Conservation (phyloP, 1,284 basidiomycete species). For the Puccinia horiana region DNA sequence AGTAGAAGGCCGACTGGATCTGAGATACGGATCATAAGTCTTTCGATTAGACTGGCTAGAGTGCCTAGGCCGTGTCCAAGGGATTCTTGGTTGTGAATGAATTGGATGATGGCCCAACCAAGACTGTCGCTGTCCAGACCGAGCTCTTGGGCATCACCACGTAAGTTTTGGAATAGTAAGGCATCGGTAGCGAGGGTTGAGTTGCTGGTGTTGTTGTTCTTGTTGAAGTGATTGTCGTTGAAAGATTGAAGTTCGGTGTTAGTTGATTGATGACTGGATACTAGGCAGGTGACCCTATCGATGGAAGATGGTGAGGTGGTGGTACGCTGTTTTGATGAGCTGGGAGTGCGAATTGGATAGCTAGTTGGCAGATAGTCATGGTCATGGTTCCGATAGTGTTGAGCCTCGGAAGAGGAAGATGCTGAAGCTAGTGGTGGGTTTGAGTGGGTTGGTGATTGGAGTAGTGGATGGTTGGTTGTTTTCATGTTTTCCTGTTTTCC, state of each 20-base stretch:
- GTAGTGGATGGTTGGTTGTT: not conserved
- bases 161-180: conserved; percentile 40
- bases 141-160: conserved; percentile 30
- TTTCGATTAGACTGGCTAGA: not conserved
- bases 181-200: conserved; percentile 32
- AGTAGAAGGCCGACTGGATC: not conserved
- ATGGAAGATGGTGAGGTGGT: not conserved
- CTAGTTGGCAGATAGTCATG: too few species aligned
- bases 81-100: not conserved
- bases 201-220: not conserved
- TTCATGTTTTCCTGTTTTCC: not conserved
- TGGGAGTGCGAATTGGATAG: too few species aligned
- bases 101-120: conserved; percentile 37
- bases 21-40: not conserved
- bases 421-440: not conserved
- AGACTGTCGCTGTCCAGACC: conserved; percentile 28
- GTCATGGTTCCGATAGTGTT: too few species aligned
- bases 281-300: not conserved
- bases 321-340: too few species aligned
- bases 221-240: not conserved
- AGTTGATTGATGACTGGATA: not conserved
- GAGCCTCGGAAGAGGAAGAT: too few species aligned
- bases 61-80: not conserved
- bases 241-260: too few species aligned
- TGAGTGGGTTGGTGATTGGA: not conserved